Base-by-base conservation (phyloP, 192 early-diverging fungal genomes). In the Rhizophlyctis rosea region DNA sequence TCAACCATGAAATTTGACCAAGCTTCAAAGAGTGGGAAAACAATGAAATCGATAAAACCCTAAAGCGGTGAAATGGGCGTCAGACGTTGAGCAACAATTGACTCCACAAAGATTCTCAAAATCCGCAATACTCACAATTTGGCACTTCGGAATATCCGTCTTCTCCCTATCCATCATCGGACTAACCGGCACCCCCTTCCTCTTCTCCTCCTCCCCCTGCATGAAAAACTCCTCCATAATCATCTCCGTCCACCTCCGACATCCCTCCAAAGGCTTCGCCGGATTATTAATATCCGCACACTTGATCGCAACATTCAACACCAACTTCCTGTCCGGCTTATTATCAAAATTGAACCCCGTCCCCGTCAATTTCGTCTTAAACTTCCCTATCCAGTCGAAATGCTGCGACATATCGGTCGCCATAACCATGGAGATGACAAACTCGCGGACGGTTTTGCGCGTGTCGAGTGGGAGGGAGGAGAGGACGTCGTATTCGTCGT, bases 211-310 rank as follows among this genome's bases (percentile, higher is more conserved):
- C 56, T 81, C 79, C 13, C 79, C 82, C 39, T 81, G 82, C 25
- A 39, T 29, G 30, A 79, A 75, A 59, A 83, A 83, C 67, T 83
- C 81, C 44, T 75, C 67, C 66, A 77, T 77, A 34, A 83, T 62
- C 33, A 70, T 39, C 27, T 81, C 70, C 23, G 78, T 81, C 81
- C 81, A 83, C 32, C 27, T 18, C 34, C 50, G 50, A 33, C 63
- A 83, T 16, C 34, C 23, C 9, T 34, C 28, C 56, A 63, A 63
- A 59, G 74, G 68, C 33, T 79, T 81, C 3, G 79, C 61, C 31
- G 74, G 68, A 62, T 83, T 83, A 50, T 81, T 81, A 11, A 83
- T 70, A 57, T 83, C 81, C 16, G 81, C 74, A 48, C 77, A 79
- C 64, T 83, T 83, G 29, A 83, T 79, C 2, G 75, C 68, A 64